These are phyloP conservation scores for Boletus eberwhitei DNA, from an alignment of 768 basidiomycete genomes.

Conservation along the genomic window DNA sequence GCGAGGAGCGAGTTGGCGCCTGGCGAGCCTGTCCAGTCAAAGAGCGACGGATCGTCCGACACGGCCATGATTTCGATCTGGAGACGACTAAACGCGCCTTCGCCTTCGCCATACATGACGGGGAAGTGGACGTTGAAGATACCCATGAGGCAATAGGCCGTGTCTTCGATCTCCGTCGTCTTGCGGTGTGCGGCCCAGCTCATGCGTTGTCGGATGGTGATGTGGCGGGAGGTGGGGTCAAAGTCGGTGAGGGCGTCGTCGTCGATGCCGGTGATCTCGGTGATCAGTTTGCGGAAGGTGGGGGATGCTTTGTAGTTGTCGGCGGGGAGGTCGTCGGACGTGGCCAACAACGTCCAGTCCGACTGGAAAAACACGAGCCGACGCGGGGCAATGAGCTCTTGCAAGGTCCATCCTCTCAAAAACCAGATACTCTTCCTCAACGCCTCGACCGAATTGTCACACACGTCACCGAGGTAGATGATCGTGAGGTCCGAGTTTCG, in stretches of 20 bases:
- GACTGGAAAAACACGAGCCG: conserved; percentile 21
- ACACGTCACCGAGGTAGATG: conserved; percentile 23
- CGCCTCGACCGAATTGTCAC: conserved; percentile 9
- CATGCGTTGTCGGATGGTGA: conserved; percentile 21
- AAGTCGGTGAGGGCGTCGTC: conserved; percentile 17
- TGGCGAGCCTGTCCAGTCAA: conserved; percentile 23
- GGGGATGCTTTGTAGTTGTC: conserved; percentile 19
- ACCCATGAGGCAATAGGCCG: conserved; percentile 29
- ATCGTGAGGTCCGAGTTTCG: conserved; percentile 23
- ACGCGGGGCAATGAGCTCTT: conserved; percentile 28
- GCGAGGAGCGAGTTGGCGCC: conserved; percentile 18
- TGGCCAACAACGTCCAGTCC: conserved; percentile 21
- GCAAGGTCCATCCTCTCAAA: conserved; percentile 23
- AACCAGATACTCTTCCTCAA: conserved; percentile 25
- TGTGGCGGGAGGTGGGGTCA: conserved; percentile 11
- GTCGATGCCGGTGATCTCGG: conserved; percentile 19
- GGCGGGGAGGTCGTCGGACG: conserved; percentile 11
- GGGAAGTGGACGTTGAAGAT: conserved; percentile 27
- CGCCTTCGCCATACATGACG: conserved; percentile 30
- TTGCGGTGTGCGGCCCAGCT: conserved; percentile 29
- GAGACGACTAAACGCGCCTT: conserved; percentile 25
- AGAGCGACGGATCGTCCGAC: conserved; percentile 22
- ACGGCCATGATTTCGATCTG: conserved; percentile 27
- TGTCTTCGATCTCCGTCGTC: conserved; percentile 30
- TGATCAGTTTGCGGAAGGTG: conserved; percentile 11